phyloP scores from a whole-genome alignment of 2,329 filamentous ascomycete genomes.

The Stenocarpella maydis region DNA sequence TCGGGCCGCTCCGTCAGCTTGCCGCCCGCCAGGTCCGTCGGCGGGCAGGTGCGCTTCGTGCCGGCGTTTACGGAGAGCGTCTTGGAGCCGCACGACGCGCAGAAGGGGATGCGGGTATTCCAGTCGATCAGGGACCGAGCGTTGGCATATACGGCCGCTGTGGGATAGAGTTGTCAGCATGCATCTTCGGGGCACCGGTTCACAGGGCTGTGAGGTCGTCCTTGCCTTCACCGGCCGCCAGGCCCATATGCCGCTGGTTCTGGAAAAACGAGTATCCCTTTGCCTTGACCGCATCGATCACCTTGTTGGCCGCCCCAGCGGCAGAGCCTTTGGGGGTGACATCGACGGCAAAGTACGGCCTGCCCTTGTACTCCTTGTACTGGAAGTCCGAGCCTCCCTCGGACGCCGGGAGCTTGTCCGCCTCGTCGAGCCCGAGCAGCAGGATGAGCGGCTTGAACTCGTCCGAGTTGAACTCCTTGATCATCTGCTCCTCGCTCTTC shows the following conservation, averaged over 20 bases:
- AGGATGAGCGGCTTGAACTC: constrained; percentile 75
- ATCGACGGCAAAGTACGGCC: constrained; percentile 90
- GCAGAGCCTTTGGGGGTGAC: constrained; percentile 76
- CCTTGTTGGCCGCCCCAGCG: constrained; percentile 61
- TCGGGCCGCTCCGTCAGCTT: constrained; percentile 64
- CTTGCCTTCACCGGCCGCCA: constrained; percentile 58
- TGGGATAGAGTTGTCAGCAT: constrained; percentile 29
- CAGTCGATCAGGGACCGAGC: constrained; percentile 90
- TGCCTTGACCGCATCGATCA: constrained; percentile 66
- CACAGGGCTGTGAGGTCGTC: not conserved
- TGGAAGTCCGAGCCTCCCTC: constrained; percentile 53
- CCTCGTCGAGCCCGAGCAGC: constrained; percentile 85
- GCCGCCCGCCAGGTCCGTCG: constrained; percentile 66
- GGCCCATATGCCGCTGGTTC: constrained; percentile 56
- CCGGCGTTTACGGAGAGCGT: constrained; percentile 83
- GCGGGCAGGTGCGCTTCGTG: constrained; percentile 82
- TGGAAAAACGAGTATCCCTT: constrained; percentile 72
- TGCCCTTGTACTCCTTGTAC: constrained; percentile 77
- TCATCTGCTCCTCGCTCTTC: constrained; percentile 74
- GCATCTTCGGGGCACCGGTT: not conserved
- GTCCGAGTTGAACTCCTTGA: constrained; percentile 77
- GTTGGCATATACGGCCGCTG: constrained; percentile 90
- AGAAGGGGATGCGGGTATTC: constrained; percentile 93
- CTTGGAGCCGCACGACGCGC: constrained; percentile 83
- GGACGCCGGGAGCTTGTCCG: constrained; percentile 43